These are phyloP conservation scores for Leucoagaricus sp. DNA, from an alignment of 1,284 basidiomycete genomes.

Conservation along the genomic window DNA sequence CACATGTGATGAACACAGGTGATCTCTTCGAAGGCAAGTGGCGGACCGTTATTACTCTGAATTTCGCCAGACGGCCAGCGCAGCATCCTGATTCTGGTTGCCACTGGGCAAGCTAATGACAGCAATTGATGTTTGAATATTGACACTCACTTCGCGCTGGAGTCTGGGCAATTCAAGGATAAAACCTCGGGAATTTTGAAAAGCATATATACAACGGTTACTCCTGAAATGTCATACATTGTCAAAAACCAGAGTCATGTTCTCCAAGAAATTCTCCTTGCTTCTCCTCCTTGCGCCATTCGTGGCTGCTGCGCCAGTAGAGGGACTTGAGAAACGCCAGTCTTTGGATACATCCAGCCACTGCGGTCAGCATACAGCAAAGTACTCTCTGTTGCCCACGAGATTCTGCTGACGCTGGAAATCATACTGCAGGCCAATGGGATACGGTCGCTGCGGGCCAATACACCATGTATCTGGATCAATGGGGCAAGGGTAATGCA, in stretches of 20 bases:
- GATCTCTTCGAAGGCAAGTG: background rate
- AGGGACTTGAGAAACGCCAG: constrained; percentile 27
- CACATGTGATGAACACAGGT: constrained; percentile 12
- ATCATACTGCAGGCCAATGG: constrained; percentile 44
- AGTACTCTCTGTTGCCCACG: background rate
- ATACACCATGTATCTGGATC: constrained; percentile 53
- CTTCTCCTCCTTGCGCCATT: constrained; percentile 28
- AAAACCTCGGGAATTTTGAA: constrained; percentile 11
- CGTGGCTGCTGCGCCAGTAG: constrained; percentile 29
- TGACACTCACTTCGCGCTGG: background rate
- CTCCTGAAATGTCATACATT: background rate
- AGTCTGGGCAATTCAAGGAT: background rate
- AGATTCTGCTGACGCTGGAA: background rate
- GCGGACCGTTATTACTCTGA: background rate
- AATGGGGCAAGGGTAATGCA: constrained; percentile 51
- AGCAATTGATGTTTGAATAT: background rate
- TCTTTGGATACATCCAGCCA: constrained; percentile 33
- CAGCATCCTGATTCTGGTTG: background rate
- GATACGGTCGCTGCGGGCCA: constrained; percentile 44
- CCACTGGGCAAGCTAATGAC: background rate
- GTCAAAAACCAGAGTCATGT: background rate
- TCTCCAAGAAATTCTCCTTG: constrained; percentile 9
- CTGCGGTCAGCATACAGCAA: constrained; percentile 28
- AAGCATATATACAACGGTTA: background rate
- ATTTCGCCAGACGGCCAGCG: background rate